phyloP scores from a whole-genome alignment of 2,329 filamentous ascomycete genomes.

The Hortaea sp. region DNA sequence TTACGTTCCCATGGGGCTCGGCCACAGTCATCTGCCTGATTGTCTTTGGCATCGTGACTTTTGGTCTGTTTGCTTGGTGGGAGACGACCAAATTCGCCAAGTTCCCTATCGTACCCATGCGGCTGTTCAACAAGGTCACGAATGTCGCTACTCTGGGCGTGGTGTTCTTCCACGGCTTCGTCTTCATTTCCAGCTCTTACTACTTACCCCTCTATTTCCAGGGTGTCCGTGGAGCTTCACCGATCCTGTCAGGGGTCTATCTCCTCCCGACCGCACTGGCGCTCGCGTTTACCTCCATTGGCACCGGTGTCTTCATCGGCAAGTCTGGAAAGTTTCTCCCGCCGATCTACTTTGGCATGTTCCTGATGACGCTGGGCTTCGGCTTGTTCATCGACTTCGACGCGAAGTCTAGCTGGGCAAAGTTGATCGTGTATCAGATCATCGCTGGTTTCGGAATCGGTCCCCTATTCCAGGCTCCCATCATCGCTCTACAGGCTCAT shows the following conservation, averaged over 20 bases:
- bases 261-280: constrained; percentile 26
- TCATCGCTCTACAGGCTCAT: constrained; percentile 58
- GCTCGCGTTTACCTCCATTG: constrained; percentile 23
- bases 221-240: constrained; percentile 56
- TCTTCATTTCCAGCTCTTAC: constrained; percentile 68
- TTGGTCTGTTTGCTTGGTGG: constrained; percentile 56
- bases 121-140: constrained; percentile 56
- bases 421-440: constrained; percentile 45
- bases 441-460: constrained; percentile 55
- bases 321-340: constrained; percentile 40
- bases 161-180: constrained; percentile 63
- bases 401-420: constrained; percentile 25
- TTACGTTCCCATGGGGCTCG: constrained; percentile 64
- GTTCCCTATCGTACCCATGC: constrained; percentile 68
- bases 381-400: constrained; percentile 30
- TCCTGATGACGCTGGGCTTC: constrained; percentile 29
- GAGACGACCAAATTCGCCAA: constrained; percentile 64
- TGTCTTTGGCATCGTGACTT: constrained; percentile 56
- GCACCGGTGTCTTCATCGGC: constrained; percentile 31
- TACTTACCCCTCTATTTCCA: constrained; percentile 83
- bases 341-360: constrained; percentile 39
- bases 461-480: constrained; percentile 58
- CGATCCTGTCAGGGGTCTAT: constrained; percentile 62
- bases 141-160: constrained; percentile 57
- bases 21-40: constrained; percentile 67